Evolutionary conservation across 305 asterid genomes (phyloP).

Genomic region (Fraxinus baroniana): DNA sequence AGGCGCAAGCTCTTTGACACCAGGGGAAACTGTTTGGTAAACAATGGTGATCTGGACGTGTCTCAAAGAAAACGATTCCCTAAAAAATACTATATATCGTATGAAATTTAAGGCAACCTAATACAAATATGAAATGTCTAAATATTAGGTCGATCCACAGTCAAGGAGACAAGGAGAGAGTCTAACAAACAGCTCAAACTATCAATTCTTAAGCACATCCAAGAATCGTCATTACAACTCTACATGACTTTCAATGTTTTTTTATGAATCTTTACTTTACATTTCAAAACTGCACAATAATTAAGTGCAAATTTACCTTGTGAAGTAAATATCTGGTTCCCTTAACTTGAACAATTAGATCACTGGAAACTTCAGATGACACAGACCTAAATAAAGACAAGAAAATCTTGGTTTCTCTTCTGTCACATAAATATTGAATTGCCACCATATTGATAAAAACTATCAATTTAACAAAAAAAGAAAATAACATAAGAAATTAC

Average conservation of each 20-base stretch:
- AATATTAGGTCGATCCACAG: background rate
- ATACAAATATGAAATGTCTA: background rate
- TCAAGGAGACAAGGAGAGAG: background rate
- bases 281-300: background rate
- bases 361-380: conserved; percentile 37
- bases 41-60: background rate
- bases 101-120: background rate
- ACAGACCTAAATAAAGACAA: conserved; percentile 35
- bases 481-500: background rate
- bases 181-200: background rate
- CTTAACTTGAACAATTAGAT: conserved; percentile 32
- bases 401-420: background rate
- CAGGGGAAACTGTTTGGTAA: conserved; percentile 50
- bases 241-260: background rate
- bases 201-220: background rate
- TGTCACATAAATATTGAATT: background rate
- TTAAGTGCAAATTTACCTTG: conserved; percentile 22
- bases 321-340: conserved; percentile 44
- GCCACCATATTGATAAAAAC: background rate
- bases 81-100: background rate
- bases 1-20: conserved; percentile 47
- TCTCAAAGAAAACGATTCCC: background rate
- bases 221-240: background rate
- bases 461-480: no score
- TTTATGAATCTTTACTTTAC: background rate